A percentile compares a stretch with the other conserved stretches of the same genome.
Conservation (phyloP, 805 yeast species). For the Saturnispora ahearnii region DNA sequence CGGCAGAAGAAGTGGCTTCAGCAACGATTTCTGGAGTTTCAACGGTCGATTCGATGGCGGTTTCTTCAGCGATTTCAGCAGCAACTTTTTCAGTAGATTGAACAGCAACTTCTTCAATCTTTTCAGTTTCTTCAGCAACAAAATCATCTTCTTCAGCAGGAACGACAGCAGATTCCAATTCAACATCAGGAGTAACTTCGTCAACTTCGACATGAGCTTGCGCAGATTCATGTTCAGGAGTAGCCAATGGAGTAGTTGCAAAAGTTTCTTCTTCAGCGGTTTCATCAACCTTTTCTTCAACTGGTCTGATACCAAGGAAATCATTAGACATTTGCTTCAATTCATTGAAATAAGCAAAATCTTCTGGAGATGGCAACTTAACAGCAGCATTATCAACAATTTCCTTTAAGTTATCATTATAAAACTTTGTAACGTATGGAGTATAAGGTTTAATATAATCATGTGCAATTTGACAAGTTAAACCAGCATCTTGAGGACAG, state of each 20-base stretch:
- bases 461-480: conserved; percentile 17
- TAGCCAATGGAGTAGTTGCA: conserved; percentile 2
- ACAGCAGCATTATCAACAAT: conserved; percentile 3
- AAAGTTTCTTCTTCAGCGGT: background rate
- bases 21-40: conserved; percentile 1
- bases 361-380: conserved; percentile 6
- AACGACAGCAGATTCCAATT: background rate
- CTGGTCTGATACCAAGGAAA: conserved; percentile 7
- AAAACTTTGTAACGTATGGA: conserved; percentile 10
- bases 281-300: background rate
- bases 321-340: conserved; percentile 6
- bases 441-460: conserved; percentile 15
- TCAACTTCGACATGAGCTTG: background rate
- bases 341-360: background rate
- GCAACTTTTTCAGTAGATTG: too few relatives aligned
- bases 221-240: background rate
- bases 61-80: background rate
- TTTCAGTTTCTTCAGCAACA: conserved; percentile 5
- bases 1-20: conserved; percentile 1
- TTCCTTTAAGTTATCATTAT: conserved; percentile 12
- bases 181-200: conserved; percentile 5
- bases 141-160: conserved; percentile 7
- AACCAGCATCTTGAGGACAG: conserved; percentile 13
- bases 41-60: background rate
- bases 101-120: background rate